A percentile compares a stretch with the other conserved stretches of the same genome.
phyloP scores from a whole-genome alignment of 2,329 filamentous ascomycete genomes.

The Rhinocladiella similis region DNA sequence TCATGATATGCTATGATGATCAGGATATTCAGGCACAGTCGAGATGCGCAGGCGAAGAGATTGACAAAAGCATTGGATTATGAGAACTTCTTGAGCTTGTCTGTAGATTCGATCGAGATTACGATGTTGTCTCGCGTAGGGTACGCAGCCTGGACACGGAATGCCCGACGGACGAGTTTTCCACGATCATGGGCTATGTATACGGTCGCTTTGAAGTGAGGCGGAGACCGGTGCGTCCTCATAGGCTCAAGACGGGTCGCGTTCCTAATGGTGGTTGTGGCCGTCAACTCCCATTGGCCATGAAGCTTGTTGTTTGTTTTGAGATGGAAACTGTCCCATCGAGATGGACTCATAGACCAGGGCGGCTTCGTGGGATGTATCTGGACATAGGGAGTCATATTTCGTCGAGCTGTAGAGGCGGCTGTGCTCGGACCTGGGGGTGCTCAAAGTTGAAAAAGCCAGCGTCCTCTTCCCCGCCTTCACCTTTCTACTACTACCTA shows the following conservation, averaged over 20 bases:
- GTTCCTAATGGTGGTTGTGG: not conserved
- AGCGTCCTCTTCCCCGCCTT: not conserved
- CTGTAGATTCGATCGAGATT: not conserved
- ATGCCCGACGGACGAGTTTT: not conserved
- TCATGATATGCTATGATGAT: not conserved
- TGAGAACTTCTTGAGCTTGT: not conserved
- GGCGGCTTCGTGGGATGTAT: not conserved
- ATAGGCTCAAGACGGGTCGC: not conserved
- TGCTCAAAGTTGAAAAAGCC: not conserved
- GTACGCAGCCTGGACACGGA: not conserved
- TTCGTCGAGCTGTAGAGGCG: not conserved
- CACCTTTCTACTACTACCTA: not conserved
- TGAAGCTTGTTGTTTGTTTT: not conserved
- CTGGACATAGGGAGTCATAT: not conserved
- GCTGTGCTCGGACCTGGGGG: not conserved
- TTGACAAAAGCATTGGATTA: not conserved
- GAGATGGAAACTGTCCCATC: not conserved
- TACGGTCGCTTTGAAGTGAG: not conserved
- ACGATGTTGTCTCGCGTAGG: not conserved
- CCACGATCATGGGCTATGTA: not conserved
- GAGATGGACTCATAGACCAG: not conserved
- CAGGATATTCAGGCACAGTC: not conserved
- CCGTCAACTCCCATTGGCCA: not conserved
- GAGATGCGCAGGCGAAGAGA: not conserved
- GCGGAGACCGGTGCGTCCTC: not conserved